A percentile compares a stretch with the other conserved stretches of the same genome.
Conservation (phyloP, 768 basidiomycete species). For the Fibroporia radiculosa region DNA sequence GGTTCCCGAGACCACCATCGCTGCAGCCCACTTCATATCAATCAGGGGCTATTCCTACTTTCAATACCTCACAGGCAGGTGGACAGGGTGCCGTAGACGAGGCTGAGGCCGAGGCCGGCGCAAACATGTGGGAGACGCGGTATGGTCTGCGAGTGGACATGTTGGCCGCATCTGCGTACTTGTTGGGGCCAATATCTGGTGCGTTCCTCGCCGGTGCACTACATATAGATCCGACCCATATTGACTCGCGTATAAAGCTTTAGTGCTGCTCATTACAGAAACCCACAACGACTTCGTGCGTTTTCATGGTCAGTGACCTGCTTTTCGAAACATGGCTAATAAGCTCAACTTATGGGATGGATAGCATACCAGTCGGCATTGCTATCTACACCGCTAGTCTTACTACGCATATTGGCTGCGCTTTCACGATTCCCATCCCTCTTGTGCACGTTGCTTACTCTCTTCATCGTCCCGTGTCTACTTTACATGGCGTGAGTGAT, state of each 20-base stretch:
- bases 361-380: conserved; percentile 77
- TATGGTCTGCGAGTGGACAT: conserved; percentile 61
- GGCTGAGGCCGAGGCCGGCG: conserved; percentile 32
- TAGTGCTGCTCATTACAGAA: conserved; percentile 61
- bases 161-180: conserved; percentile 54
- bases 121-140: conserved; percentile 65
- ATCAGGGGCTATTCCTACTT: conserved; percentile 57
- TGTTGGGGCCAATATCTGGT: conserved; percentile 72
- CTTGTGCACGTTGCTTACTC: conserved; percentile 40
- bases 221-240: background rate
- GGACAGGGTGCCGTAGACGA: conserved; percentile 29
- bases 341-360: background rate
- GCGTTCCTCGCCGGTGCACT: too few relatives aligned
- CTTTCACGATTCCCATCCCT: conserved; percentile 45
- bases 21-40: conserved; percentile 49
- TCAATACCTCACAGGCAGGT: conserved; percentile 35
- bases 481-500: conserved; percentile 50
- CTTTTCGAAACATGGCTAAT: background rate
- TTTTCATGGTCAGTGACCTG: conserved; percentile 53
- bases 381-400: conserved; percentile 52
- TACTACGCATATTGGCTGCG: conserved; percentile 47
- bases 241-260: conserved; percentile 32
- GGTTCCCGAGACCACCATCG: conserved; percentile 39
- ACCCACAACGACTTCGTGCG: conserved; percentile 71
- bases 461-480: conserved; percentile 35